These are phyloP conservation scores for Coemansia biformis DNA, from an alignment of 192 early-diverging fungal species.

Conservation along the genomic window DNA sequence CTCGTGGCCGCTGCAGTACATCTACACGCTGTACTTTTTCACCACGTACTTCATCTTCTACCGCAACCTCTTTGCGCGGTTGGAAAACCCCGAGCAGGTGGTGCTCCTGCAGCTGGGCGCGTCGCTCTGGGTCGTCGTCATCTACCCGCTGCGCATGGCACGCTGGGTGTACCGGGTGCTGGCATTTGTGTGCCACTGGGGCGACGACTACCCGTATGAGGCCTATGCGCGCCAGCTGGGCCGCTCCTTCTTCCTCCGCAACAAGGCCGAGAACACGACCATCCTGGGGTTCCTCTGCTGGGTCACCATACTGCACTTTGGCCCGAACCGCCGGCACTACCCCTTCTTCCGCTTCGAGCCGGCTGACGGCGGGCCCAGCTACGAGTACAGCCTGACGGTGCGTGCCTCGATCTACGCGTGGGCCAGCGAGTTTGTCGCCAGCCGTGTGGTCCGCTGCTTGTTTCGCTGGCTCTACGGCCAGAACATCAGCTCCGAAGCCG, in stretches of 20 bases:
- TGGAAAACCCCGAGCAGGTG: conserved; percentile 64
- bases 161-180: conserved; percentile 49
- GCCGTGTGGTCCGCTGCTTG: conserved; percentile 59
- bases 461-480: conserved; percentile 55
- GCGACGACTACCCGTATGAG: conserved; percentile 59
- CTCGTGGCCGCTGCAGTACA: conserved; percentile 63
- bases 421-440: conserved; percentile 60
- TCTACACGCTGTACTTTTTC: conserved; percentile 72
- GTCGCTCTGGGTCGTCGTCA: conserved; percentile 69
- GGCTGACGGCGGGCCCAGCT: conserved; percentile 49
- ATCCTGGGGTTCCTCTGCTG: conserved; percentile 71
- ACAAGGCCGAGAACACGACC: conserved; percentile 71
- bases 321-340: conserved; percentile 63
- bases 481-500: conserved; percentile 59
- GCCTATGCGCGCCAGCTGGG: conserved; percentile 65
- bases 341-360: conserved; percentile 62
- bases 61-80: conserved; percentile 67
- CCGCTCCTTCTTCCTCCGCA: conserved; percentile 64
- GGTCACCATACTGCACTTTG: conserved; percentile 65
- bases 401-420: conserved; percentile 59
- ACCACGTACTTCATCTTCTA: conserved; percentile 81
- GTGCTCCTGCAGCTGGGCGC: conserved; percentile 61
- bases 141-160: conserved; percentile 70
- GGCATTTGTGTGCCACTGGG: conserved; percentile 50
- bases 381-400: conserved; percentile 56